phyloP scores from a whole-genome alignment of 129 eudicot genomes.

The Flaveria trinervia region DNA sequence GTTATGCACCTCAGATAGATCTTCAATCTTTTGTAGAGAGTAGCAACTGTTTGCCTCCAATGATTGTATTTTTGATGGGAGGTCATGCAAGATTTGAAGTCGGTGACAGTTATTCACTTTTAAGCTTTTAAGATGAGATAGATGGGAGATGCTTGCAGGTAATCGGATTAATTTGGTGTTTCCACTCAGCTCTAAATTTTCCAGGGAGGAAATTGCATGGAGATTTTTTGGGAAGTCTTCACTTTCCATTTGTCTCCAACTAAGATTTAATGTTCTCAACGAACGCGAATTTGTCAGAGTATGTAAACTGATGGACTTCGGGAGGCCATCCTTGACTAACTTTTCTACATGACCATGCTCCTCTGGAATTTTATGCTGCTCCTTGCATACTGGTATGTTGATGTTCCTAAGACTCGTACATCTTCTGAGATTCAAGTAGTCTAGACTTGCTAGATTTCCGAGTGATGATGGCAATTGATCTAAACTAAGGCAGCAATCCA shows the following conservation, averaged over 20 bases:
- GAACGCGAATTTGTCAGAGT: neutral
- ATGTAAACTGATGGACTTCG: neutral
- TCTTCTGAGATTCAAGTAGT: neutral
- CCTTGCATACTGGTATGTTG: neutral
- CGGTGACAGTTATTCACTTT: neutral
- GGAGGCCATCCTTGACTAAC: neutral
- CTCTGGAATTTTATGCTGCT: neutral
- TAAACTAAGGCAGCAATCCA: neutral
- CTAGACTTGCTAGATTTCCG: neutral
- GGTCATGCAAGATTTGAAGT: neutral
- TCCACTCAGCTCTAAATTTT: neutral
- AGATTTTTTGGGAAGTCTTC: slow-evolving; percentile 3
- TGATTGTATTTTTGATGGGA: neutral
- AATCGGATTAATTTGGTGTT: neutral
- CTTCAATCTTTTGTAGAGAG: slow-evolving; percentile 6
- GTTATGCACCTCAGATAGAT: neutral
- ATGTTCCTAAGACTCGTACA: neutral
- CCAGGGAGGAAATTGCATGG: neutral
- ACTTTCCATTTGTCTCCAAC: neutral
- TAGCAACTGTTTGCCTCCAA: neutral
- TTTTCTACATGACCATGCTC: neutral
- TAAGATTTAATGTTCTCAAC: neutral
- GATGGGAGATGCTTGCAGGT: neutral
- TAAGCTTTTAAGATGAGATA: neutral
- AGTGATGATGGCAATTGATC: neutral